Conservation (phyloP, 2,329 filamentous ascomycete genomes). For the Talaromyces amestolkiae region DNA sequence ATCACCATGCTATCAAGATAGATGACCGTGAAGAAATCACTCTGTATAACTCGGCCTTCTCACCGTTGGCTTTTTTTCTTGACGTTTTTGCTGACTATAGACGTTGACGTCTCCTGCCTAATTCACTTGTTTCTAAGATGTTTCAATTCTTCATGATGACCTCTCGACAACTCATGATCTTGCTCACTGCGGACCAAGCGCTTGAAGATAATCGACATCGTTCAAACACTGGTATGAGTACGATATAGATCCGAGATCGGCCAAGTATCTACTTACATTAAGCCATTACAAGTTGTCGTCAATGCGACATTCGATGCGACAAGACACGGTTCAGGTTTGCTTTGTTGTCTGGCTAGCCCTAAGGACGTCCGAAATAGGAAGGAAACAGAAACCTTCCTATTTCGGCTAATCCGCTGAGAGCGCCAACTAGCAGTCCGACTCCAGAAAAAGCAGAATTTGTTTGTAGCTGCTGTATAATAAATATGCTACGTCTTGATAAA, state of each 20-base stretch:
- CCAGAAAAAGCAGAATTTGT: neutral
- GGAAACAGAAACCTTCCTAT: neutral
- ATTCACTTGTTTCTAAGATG: no score
- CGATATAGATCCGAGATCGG: neutral
- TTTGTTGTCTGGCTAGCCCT: neutral
- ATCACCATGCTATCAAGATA: neutral
- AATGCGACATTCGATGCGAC: neutral
- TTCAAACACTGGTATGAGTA: neutral
- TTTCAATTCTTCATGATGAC: no score
- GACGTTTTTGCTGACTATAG: neutral
- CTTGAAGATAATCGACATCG: neutral
- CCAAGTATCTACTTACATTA: neutral
- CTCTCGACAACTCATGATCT: no score
- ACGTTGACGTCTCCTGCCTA: neutral
- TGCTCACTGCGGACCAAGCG: neutral
- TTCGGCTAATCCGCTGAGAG: neutral
- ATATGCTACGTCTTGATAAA: neutral
- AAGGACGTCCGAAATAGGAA: slow-evolving; percentile 6
- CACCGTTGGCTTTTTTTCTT: neutral
- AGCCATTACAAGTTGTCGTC: neutral
- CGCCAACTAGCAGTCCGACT: neutral
- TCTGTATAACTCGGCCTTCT: neutral
- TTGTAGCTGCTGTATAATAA: neutral
- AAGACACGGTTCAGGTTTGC: neutral
- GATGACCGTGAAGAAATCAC: neutral